Evolutionary conservation across 805 yeast genomes (phyloP).

Genomic region (Saccharomycopsis olivae): DNA sequence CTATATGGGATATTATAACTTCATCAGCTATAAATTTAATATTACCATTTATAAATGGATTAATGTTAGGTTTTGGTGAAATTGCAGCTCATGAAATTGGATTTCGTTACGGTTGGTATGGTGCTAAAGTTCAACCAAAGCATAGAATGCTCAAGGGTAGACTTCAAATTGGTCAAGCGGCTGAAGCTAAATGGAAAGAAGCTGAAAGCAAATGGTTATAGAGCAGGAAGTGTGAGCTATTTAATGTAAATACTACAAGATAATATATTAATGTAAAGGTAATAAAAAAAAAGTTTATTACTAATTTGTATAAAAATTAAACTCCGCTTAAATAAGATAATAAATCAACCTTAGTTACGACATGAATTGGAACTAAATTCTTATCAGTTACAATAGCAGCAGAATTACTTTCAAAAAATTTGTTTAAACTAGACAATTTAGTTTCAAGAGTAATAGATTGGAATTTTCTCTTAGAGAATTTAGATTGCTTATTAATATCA

Average conservation of each 20-base stretch:
- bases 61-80: slow-evolving; percentile 96
- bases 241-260: no score
- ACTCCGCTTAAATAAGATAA: slow-evolving; percentile 32
- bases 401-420: slow-evolving; percentile 76
- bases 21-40: slow-evolving; percentile 65
- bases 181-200: background rate
- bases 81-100: slow-evolving; percentile 89
- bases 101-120: slow-evolving; percentile 64
- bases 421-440: slow-evolving; percentile 55
- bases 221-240: no score
- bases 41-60: slow-evolving; percentile 83
- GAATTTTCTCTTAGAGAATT: slow-evolving; percentile 40
- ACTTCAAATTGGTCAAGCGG: background rate
- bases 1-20: slow-evolving; percentile 30
- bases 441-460: slow-evolving; percentile 56
- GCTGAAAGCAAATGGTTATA: slow-evolving; percentile 6
- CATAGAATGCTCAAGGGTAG: slow-evolving; percentile 3
- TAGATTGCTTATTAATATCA: slow-evolving; percentile 49
- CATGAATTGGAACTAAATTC: slow-evolving; percentile 63
- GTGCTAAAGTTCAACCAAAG: slow-evolving; percentile 38
- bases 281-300: background rate
- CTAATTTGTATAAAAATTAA: background rate
- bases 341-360: slow-evolving; percentile 81
- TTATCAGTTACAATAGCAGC: slow-evolving; percentile 73
- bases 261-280: no score